Evolutionary conservation across 2,329 filamentous ascomycete genomes (phyloP).

Genomic region (Diaporthe sp.): DNA sequence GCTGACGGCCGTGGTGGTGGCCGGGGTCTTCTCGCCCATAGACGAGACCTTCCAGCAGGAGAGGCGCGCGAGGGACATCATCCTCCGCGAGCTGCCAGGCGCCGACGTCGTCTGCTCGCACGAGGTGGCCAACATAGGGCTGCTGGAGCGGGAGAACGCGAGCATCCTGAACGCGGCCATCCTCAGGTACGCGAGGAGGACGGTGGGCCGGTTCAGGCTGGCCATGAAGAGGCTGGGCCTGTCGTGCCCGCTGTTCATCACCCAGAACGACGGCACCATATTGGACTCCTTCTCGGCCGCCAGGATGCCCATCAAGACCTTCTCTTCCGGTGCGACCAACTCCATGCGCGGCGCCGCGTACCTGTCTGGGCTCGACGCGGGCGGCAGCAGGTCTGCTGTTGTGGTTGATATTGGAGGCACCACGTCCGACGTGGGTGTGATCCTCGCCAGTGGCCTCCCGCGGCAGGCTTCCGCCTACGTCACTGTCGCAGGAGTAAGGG

Average conservation of each 20-base stretch:
- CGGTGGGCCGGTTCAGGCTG: conserved; percentile 59
- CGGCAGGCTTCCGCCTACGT: conserved; percentile 61
- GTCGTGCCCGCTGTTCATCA: conserved; percentile 59
- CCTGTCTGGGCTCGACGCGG: conserved; percentile 57
- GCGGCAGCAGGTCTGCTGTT: conserved; percentile 47
- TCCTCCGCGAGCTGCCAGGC: conserved; percentile 59
- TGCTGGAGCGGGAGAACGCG: conserved; percentile 67
- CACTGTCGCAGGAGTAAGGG: conserved; percentile 61
- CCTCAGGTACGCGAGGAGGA: conserved; percentile 60
- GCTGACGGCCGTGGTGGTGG: conserved; percentile 63
- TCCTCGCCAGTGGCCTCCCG: conserved; percentile 63
- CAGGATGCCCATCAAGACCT: conserved; percentile 62
- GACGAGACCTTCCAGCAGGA: conserved; percentile 68
- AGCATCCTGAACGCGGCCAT: conserved; percentile 67
- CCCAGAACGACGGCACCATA: conserved; percentile 65
- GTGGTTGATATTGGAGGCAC: conserved; percentile 70
- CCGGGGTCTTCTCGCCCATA: conserved; percentile 71
- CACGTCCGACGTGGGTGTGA: conserved; percentile 64
- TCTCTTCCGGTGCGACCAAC: conserved; percentile 64
- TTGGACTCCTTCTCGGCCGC: conserved; percentile 57
- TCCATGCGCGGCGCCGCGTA: conserved; percentile 66
- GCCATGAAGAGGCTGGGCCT: conserved; percentile 59
- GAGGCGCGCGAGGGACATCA: conserved; percentile 61
- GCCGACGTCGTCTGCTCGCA: conserved; percentile 50
- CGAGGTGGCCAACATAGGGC: conserved; percentile 53